Percentiles rank a stretch among this genome's conserved stretches.
Conservation (phyloP, 2,329 filamentous ascomycete species). For the Ceratocystis ficicola region DNA sequence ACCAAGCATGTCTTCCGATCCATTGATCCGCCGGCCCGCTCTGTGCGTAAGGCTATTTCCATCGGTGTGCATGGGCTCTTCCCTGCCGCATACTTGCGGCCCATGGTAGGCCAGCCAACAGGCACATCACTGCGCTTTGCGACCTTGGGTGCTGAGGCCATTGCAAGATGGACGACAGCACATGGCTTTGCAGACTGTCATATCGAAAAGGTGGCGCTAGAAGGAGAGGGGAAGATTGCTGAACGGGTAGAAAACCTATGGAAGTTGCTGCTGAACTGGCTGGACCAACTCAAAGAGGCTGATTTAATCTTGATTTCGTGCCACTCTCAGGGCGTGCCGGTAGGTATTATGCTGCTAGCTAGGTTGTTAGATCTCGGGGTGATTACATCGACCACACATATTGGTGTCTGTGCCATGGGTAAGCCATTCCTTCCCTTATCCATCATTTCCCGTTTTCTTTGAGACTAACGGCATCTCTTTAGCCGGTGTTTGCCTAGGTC, state of each 20-base stretch:
- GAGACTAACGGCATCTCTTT: slow-evolving; percentile 23
- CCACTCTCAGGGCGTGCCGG: slow-evolving; percentile 91
- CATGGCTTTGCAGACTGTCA: slow-evolving; percentile 63
- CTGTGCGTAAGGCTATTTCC: slow-evolving; percentile 72
- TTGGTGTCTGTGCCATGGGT: slow-evolving; percentile 75
- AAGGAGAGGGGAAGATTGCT: slow-evolving; percentile 84
- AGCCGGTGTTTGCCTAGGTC: slow-evolving; percentile 84
- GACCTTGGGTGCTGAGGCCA: slow-evolving; percentile 70
- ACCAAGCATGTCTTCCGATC: slow-evolving; percentile 60
- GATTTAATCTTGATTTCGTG: slow-evolving; percentile 88
- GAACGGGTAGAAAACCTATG: slow-evolving; percentile 86
- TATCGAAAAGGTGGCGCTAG: slow-evolving; percentile 86
- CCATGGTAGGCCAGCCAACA: slow-evolving; percentile 85
- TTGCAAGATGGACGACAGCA: slow-evolving; percentile 66
- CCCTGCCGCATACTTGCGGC: slow-evolving; percentile 73
- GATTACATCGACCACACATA: slow-evolving; percentile 53
- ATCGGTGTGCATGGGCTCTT: slow-evolving; percentile 95
- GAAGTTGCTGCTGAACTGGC: slow-evolving; percentile 90
- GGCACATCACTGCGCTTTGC: slow-evolving; percentile 92
- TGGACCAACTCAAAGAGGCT: slow-evolving; percentile 73
- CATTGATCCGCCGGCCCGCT: slow-evolving; percentile 46
- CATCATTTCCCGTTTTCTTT: not conserved
- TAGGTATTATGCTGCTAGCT: slow-evolving; percentile 80
- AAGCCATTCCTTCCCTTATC: slow-evolving; percentile 24
- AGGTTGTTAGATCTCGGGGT: slow-evolving; percentile 87